These are phyloP conservation scores for Phytophthora citrophthora DNA, from an alignment of 352 stramenopile species.

Conservation along the genomic window DNA sequence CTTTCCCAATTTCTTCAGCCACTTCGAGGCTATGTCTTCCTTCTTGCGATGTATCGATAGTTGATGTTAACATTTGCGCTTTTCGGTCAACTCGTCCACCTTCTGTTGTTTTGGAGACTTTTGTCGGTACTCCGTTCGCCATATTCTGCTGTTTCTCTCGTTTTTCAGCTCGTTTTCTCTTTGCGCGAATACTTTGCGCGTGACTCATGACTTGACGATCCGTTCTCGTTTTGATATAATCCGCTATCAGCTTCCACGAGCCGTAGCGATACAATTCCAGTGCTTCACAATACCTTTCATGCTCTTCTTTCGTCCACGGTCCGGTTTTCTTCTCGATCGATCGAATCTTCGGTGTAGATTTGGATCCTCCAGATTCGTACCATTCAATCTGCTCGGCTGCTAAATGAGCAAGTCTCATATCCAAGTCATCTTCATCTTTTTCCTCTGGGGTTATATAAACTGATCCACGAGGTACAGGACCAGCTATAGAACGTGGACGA, in stretches of 20 bases:
- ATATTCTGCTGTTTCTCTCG: not conserved
- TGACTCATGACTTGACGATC: constrained; percentile 26
- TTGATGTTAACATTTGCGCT: not conserved
- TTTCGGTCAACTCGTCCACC: not conserved
- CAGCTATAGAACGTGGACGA: not conserved
- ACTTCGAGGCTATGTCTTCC: too few relatives aligned
- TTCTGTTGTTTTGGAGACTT: too few relatives aligned
- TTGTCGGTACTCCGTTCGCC: not conserved
- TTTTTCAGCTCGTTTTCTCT: constrained; percentile 14
- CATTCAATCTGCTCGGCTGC: constrained; percentile 9
- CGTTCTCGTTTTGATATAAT: constrained; percentile 21
- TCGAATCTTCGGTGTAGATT: not conserved
- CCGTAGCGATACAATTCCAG: constrained; percentile 13
- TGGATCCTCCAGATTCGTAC: not conserved
- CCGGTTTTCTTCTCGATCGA: not conserved
- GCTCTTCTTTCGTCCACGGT: constrained; percentile 18
- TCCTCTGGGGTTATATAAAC: not conserved
- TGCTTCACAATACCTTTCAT: constrained; percentile 21
- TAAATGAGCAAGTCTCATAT: constrained; percentile 4
- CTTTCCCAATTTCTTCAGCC: too few relatives aligned
- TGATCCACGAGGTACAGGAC: too few relatives aligned
- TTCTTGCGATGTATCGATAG: too few relatives aligned
- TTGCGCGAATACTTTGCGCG: constrained; percentile 21
- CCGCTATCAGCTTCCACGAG: constrained; percentile 23
- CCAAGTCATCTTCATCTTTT: constrained; percentile 7